Base-by-base conservation (phyloP, 371 early-diverging fungal genomes). In the Funneliformis caledonium region DNA sequence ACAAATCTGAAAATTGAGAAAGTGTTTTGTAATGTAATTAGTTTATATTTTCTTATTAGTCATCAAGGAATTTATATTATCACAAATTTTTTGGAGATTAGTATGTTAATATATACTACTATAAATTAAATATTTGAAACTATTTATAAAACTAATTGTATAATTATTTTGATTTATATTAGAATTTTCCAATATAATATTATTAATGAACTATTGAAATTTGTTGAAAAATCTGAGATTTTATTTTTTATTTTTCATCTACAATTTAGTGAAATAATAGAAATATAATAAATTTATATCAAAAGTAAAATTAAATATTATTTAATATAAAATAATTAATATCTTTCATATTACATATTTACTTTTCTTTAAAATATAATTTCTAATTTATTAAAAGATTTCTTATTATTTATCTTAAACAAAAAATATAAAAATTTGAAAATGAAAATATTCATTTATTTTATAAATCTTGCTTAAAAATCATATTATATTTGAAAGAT, bases 281-380 rank as follows among this genome's bases (percentile, higher is more conserved):
- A 50, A 78, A 82, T 22, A 82, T 85, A 42, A 82, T 82, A 85
- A 31, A 81, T 76, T 33, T 81, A 82, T 42, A 80, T 87, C 26
- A 72, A 68, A 72, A 70, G 83, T 11, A 86, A 86, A 50, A 83
- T 90, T 16, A 80, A 84, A 61, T 22, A 80, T 11, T 62, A 85
- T 11, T 87, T 80, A 90, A 90, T 77, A 89, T 88, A 9, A 89
- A 88, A 69, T 86, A 86, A 31, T 89, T 86, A 81, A 82, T 87
- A 11, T 65, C 74, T 64, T 56, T 12, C 64, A 76, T 43, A 22
- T 75, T 14, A 22, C 7, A 12, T 2, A 43, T 50, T 52, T 52
- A 26, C 26, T 26, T 52, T 52, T 52, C 4, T 45, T 45, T 45
- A 6, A 45, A 45, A 45, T 6, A 45, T 5, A 31, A 50, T 26